These are phyloP conservation scores for Pseudogymnoascus sp. DNA, from an alignment of 2,329 filamentous ascomycete species.

Conservation along the genomic window DNA sequence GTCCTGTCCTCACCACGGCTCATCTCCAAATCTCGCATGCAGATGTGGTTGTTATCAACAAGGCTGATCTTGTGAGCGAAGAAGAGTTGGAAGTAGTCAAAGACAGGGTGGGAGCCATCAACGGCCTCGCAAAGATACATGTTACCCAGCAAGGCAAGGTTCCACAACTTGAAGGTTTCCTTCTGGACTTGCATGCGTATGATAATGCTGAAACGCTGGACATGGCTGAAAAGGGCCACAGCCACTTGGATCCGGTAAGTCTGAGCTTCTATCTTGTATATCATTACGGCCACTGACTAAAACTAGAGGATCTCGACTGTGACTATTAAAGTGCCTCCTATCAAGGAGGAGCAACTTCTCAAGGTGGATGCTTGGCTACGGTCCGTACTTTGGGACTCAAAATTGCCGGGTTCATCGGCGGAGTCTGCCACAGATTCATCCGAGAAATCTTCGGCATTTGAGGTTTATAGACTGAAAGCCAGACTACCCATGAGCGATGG, in stretches of 20 bases:
- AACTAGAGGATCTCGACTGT: conserved; percentile 73
- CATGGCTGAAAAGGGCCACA: conserved; percentile 69
- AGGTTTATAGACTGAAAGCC: conserved; percentile 85
- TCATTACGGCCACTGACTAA: conserved; percentile 10
- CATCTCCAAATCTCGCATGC: conserved; percentile 96
- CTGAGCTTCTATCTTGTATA: background rate
- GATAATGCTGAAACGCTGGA: conserved; percentile 64
- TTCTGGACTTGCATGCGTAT: conserved; percentile 90
- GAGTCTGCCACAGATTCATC: conserved; percentile 26
- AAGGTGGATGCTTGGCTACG: conserved; percentile 74
- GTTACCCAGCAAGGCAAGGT: conserved; percentile 73
- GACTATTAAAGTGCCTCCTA: conserved; percentile 55
- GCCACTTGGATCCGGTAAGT: conserved; percentile 77
- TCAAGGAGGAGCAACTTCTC: conserved; percentile 50
- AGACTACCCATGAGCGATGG: conserved; percentile 60
- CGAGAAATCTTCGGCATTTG: conserved; percentile 42
- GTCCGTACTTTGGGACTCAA: conserved; percentile 73
- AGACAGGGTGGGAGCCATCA: conserved; percentile 72
- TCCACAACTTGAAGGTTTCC: conserved; percentile 71
- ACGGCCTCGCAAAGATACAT: conserved; percentile 77
- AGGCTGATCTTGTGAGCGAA: conserved; percentile 70
- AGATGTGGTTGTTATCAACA: conserved; percentile 92
- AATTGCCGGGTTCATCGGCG: conserved; percentile 38
- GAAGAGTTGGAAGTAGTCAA: conserved; percentile 62
- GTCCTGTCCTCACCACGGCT: conserved; percentile 76